Conservation (phyloP, 768 basidiomycete genomes). For the Tubosaeta sp. region DNA sequence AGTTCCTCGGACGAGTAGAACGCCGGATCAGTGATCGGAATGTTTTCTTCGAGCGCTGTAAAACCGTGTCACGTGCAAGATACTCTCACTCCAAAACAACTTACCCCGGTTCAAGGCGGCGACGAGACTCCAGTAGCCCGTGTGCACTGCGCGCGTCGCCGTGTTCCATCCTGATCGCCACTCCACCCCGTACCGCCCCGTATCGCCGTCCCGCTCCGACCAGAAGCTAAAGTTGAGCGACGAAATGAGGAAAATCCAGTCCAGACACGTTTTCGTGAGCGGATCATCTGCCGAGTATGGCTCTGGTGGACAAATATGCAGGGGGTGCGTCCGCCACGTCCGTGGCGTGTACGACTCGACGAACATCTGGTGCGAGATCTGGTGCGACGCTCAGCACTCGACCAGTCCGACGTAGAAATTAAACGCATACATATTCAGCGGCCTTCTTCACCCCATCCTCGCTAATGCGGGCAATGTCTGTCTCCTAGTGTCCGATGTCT, state of each 20-base stretch:
- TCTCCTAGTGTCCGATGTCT: constrained; percentile 39
- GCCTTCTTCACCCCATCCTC: constrained; percentile 58
- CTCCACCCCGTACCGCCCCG: constrained; percentile 69
- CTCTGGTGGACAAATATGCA: constrained; percentile 72
- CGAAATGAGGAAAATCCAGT: constrained; percentile 90
- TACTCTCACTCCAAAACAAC: background rate
- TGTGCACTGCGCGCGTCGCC: constrained; percentile 51
- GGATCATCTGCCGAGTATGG: constrained; percentile 52
- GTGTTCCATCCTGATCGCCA: constrained; percentile 69
- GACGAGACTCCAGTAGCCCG: constrained; percentile 86
- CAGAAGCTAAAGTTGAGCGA: constrained; percentile 88
- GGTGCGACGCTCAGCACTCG: constrained; percentile 5
- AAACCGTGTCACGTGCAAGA: background rate
- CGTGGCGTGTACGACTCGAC: constrained; percentile 70
- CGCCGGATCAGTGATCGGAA: constrained; percentile 73
- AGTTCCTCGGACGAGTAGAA: constrained; percentile 70
- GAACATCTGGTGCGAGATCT: constrained; percentile 61
- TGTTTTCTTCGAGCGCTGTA: constrained; percentile 67
- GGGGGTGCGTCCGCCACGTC: constrained; percentile 64
- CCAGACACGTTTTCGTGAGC: constrained; percentile 52
- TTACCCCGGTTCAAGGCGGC: constrained; percentile 80
- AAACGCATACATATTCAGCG: constrained; percentile 54
- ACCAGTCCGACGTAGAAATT: constrained; percentile 2
- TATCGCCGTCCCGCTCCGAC: constrained; percentile 61
- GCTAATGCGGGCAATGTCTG: constrained; percentile 56